Conservation (phyloP, 345 rosid genomes). For the Hibiscus trionum region DNA sequence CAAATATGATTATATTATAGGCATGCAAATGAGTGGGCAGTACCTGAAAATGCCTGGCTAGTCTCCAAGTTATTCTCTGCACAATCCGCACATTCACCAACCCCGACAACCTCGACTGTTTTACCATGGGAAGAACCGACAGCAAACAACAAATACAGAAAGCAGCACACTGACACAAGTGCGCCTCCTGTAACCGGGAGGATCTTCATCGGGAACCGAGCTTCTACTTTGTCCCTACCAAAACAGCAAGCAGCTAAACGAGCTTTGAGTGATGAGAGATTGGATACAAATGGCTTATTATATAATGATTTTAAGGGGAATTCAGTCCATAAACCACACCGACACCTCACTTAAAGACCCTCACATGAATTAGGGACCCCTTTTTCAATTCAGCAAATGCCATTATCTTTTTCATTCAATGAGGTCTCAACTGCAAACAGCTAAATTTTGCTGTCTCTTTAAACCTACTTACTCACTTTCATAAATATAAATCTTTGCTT, state of each 20-base stretch:
- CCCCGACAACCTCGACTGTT: constrained; percentile 49
- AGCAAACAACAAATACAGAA: constrained; percentile 23
- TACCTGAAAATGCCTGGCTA: constrained; percentile 55
- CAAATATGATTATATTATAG: too few species aligned
- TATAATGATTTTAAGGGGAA: neutral
- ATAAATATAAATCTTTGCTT: constrained; percentile 12
- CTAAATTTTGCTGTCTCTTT: constrained; percentile 13
- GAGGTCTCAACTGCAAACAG: constrained; percentile 29
- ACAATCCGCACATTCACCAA: constrained; percentile 61
- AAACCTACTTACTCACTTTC: constrained; percentile 21
- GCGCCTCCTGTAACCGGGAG: constrained; percentile 28
- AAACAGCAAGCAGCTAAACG: neutral
- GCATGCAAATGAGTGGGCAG: neutral
- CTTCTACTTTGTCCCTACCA: neutral
- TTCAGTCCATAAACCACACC: neutral
- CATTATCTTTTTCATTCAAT: constrained; percentile 27
- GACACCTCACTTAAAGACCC: constrained; percentile 25
- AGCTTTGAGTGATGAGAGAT: constrained; percentile 1
- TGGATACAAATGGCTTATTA: neutral
- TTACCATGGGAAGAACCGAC: constrained; percentile 25
- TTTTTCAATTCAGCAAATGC: neutral
- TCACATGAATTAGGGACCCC: constrained; percentile 35
- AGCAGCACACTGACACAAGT: constrained; percentile 30
- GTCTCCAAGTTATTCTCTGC: constrained; percentile 25
- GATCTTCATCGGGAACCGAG: constrained; percentile 46